Percentiles rank a stretch among this genome's conserved stretches.
Conservation (phyloP, 352 stramenopile species). For the Pythium volutum region DNA sequence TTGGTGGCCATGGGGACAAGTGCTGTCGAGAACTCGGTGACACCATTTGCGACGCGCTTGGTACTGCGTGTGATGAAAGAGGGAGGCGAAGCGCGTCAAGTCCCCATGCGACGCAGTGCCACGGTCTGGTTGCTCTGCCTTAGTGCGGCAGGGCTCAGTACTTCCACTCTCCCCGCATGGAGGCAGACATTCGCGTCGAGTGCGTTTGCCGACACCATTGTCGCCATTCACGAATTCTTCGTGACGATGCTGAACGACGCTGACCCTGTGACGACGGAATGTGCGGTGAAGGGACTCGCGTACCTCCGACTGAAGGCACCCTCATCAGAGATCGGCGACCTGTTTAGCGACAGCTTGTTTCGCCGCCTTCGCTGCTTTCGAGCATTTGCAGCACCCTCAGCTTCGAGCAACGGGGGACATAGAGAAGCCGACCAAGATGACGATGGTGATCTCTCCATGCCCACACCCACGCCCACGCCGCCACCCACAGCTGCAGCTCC, state of each 20-base stretch:
- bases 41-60: slow-evolving; percentile 24
- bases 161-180: slow-evolving; percentile 28
- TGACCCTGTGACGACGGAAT: slow-evolving; percentile 63
- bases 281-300: slow-evolving; percentile 73
- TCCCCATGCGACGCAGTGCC: slow-evolving; percentile 45
- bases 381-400: slow-evolving; percentile 43
- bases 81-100: slow-evolving; percentile 37
- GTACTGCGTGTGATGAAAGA: slow-evolving; percentile 39
- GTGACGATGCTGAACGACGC: slow-evolving; percentile 79
- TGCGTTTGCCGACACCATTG: slow-evolving; percentile 29
- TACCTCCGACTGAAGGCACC: slow-evolving; percentile 62
- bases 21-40: not conserved
- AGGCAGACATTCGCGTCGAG: slow-evolving; percentile 28
- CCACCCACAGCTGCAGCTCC: not conserved
- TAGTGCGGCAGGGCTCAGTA: slow-evolving; percentile 39
- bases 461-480: not conserved
- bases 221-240: slow-evolving; percentile 71
- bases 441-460: slow-evolving; percentile 4
- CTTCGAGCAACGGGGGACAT: slow-evolving; percentile 11
- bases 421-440: slow-evolving; percentile 27
- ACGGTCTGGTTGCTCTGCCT: slow-evolving; percentile 71
- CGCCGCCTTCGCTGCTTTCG: slow-evolving; percentile 74
- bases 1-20: slow-evolving; percentile 55
- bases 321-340: slow-evolving; percentile 41
- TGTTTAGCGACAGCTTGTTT: slow-evolving; percentile 80